These are phyloP conservation scores for Adansonia grandidieri DNA, from an alignment of 441 rosid genomes.

Conservation along the genomic window DNA sequence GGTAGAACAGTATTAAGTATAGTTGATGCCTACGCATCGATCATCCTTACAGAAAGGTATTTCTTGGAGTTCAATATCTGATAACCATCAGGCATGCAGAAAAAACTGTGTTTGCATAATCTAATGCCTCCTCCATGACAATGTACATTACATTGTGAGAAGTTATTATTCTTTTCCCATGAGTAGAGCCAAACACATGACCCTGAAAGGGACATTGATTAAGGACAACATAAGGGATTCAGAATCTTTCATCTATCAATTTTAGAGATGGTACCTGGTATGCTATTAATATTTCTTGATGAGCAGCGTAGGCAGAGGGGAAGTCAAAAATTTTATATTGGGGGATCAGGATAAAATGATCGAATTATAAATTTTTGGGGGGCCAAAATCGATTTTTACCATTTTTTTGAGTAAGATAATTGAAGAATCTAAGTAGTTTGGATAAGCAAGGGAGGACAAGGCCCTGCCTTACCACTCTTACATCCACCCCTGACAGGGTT, in stretches of 20 bases:
- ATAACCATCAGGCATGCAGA: background rate
- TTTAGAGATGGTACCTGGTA: background rate
- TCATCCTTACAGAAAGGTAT: background rate
- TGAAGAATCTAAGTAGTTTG: too few relatives aligned
- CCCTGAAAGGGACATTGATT: background rate
- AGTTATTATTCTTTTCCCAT: background rate
- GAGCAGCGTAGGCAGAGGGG: background rate
- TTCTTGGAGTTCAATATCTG: background rate
- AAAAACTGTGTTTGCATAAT: background rate
- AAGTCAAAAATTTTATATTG: too few relatives aligned
- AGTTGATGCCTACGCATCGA: background rate
- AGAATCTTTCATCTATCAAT: background rate
- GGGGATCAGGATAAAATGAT: too few relatives aligned
- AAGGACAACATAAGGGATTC: background rate
- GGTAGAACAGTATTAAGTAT: background rate
- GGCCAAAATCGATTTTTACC: too few relatives aligned
- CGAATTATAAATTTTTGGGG: too few relatives aligned
- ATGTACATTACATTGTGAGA: background rate
- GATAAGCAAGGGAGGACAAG: too few relatives aligned
- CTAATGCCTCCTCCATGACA: background rate
- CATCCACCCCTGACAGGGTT: background rate
- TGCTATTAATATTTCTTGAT: background rate
- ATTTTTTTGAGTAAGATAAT: too few relatives aligned
- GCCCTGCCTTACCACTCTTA: too few relatives aligned
- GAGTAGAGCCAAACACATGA: background rate